A percentile compares a stretch with the other conserved stretches of the same genome.
phyloP scores from a whole-genome alignment of 78 protist genomes.

The Planoprotostelium fungivorum region DNA sequence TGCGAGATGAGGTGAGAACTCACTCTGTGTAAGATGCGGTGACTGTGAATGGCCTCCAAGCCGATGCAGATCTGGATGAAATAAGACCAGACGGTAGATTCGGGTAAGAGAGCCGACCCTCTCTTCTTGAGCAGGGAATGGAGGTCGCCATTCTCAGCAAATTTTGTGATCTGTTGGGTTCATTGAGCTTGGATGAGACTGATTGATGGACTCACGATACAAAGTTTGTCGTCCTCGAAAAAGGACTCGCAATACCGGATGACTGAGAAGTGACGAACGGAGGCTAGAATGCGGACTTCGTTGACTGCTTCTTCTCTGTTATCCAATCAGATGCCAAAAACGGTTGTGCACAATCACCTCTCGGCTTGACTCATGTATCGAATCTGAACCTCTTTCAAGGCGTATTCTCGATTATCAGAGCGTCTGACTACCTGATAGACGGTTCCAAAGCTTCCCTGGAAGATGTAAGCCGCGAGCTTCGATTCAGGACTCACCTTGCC shows the following conservation, averaged over 20 bases:
- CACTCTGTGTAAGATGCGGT: not conserved
- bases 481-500: not conserved
- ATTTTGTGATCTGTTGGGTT: constrained; percentile 22
- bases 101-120: not conserved
- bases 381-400: constrained; percentile 65
- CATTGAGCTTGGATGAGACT: not conserved
- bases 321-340: not conserved
- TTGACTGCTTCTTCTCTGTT: constrained; percentile 36
- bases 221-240: constrained; percentile 26
- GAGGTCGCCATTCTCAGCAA: constrained; percentile 33
- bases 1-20: not conserved
- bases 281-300: constrained; percentile 55
- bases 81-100: constrained; percentile 46
- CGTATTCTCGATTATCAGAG: constrained; percentile 31
- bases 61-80: constrained; percentile 66
- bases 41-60: constrained; percentile 28
- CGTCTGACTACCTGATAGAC: constrained; percentile 19
- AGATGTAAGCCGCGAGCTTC: not conserved
- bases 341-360: not conserved
- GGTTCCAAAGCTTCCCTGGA: constrained; percentile 44
- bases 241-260: constrained; percentile 40
- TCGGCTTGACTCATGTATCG: constrained; percentile 16
- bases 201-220: constrained; percentile 7
- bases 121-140: not conserved
- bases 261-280: constrained; percentile 28